Evolutionary conservation across 495 filamentous ascomycete species (phyloP).

Genomic region (Clavariopsis aquatica): DNA sequence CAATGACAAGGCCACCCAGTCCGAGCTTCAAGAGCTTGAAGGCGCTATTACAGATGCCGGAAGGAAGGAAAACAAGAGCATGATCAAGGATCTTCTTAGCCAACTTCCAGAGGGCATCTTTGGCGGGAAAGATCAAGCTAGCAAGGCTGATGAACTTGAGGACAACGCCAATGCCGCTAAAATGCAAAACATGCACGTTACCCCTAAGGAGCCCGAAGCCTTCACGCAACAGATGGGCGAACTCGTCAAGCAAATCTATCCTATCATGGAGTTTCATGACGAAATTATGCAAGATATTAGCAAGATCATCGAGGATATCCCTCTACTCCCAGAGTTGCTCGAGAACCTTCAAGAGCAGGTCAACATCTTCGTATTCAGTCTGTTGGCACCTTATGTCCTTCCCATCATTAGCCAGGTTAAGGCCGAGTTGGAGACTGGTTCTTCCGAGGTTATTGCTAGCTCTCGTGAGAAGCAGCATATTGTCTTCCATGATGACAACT

Average conservation of each 20-base stretch:
- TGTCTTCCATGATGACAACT: slow-evolving; percentile 77
- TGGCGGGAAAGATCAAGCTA: slow-evolving; percentile 66
- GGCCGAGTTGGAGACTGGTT: slow-evolving; percentile 77
- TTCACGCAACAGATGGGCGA: slow-evolving; percentile 68
- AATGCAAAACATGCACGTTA: slow-evolving; percentile 64
- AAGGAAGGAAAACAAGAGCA: slow-evolving; percentile 56
- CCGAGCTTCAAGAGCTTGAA: slow-evolving; percentile 80
- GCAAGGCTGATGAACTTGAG: slow-evolving; percentile 62
- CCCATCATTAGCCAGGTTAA: slow-evolving; percentile 85
- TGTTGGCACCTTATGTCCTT: slow-evolving; percentile 81
- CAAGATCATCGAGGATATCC: slow-evolving; percentile 74
- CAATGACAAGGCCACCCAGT: slow-evolving; percentile 83
- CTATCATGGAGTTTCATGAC: slow-evolving; percentile 85
- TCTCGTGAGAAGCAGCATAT: slow-evolving; percentile 77
- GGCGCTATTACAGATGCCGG: slow-evolving; percentile 65
- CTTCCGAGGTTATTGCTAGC: slow-evolving; percentile 80
- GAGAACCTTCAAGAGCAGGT: slow-evolving; percentile 72
- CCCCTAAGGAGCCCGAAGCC: slow-evolving; percentile 73
- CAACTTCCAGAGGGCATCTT: slow-evolving; percentile 77
- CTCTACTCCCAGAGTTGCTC: slow-evolving; percentile 72
- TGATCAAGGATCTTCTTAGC: slow-evolving; percentile 72
- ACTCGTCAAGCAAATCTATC: slow-evolving; percentile 73
- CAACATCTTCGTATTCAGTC: slow-evolving; percentile 80
- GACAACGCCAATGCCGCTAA: slow-evolving; percentile 56
- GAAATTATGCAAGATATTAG: slow-evolving; percentile 77